Evolutionary conservation across 1,284 basidiomycete species (phyloP).

Genomic region (Cutaneotrichosporon mucoides): DNA sequence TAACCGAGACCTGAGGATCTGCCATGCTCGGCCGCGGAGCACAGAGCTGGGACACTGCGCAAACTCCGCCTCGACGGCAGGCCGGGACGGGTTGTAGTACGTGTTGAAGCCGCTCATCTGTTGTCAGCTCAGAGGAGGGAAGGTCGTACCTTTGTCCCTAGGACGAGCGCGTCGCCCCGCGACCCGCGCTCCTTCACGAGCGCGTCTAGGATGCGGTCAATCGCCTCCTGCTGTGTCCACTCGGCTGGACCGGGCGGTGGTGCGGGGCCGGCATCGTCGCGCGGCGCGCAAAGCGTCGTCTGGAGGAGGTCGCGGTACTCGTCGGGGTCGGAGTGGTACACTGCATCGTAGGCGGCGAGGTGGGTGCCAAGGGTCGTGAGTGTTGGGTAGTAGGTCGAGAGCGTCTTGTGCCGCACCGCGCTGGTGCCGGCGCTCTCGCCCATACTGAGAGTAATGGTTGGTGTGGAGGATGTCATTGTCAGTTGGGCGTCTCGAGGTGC

Average conservation of each 20-base stretch:
- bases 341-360: slow-evolving; percentile 8
- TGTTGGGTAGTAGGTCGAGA: slow-evolving; percentile 37
- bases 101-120: neutral
- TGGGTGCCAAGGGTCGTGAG: slow-evolving; percentile 24
- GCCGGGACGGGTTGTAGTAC: neutral
- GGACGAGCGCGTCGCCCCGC: slow-evolving; percentile 23
- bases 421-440: too few species aligned
- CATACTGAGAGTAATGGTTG: too few species aligned
- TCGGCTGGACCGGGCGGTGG: neutral
- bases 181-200: slow-evolving; percentile 12
- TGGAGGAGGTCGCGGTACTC: slow-evolving; percentile 25
- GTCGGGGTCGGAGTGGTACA: slow-evolving; percentile 21
- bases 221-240: slow-evolving; percentile 24
- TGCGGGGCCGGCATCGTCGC: neutral
- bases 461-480: too few species aligned
- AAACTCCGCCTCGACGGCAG: neutral
- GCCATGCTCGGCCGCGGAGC: slow-evolving; percentile 26
- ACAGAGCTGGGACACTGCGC: slow-evolving; percentile 24
- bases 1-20: slow-evolving; percentile 32
- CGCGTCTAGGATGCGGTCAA: slow-evolving; percentile 33
- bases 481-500: neutral
- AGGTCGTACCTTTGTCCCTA: slow-evolving; percentile 18
- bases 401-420: slow-evolving; percentile 35
- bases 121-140: slow-evolving; percentile 7
- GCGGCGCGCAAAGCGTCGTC: slow-evolving; percentile 23